phyloP scores from a whole-genome alignment of 805 yeast species.

The Ogataea trehalophila region DNA sequence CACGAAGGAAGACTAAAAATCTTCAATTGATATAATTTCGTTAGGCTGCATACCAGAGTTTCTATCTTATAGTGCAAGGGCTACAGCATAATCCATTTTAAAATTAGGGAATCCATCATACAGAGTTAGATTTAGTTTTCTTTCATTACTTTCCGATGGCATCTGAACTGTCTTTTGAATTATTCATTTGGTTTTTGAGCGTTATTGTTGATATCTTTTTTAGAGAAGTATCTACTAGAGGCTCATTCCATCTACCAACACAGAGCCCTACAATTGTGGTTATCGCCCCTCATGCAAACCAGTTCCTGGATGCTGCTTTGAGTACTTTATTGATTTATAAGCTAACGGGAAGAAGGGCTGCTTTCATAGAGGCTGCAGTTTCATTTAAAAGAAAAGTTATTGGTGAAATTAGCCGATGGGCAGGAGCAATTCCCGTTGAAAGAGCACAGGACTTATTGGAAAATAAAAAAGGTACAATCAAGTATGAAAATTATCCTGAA shows the following conservation, averaged over 20 bases:
- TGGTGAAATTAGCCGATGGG: constrained; percentile 70
- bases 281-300: constrained; percentile 97
- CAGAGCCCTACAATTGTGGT: constrained; percentile 87
- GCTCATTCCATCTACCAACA: constrained; percentile 65
- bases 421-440: constrained; percentile 84
- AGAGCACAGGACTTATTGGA: constrained; percentile 82
- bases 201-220: constrained; percentile 54
- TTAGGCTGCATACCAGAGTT: too few species aligned
- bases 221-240: constrained; percentile 83
- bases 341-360: constrained; percentile 61
- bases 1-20: too few species aligned
- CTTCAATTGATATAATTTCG: too few species aligned
- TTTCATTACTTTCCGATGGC: background rate
- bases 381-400: constrained; percentile 64
- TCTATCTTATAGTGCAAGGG: too few species aligned
- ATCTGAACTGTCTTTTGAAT: constrained; percentile 17
- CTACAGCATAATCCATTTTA: too few species aligned
- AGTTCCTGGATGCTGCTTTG: constrained; percentile 65
- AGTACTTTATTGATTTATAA: constrained; percentile 68
- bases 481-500: constrained; percentile 38
- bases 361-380: constrained; percentile 81
- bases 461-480: constrained; percentile 56
- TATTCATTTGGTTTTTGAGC: constrained; percentile 27
- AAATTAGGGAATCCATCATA: too few species aligned
- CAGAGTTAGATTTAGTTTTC: too few species aligned